These are phyloP conservation scores for Exsudoporus frostii DNA, from an alignment of 768 basidiomycete species.

Conservation along the genomic window DNA sequence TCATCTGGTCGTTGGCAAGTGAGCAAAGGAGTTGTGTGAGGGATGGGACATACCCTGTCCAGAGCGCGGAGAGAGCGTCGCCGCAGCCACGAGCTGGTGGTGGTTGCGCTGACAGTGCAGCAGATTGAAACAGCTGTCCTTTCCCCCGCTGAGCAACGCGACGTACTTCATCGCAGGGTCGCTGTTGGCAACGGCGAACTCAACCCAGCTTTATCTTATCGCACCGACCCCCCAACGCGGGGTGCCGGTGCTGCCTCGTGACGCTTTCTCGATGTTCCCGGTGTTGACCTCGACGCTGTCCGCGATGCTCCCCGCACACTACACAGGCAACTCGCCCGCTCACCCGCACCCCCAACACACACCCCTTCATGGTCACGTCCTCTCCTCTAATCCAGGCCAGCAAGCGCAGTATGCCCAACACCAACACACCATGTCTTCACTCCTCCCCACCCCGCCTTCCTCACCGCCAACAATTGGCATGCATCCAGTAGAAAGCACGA, in stretches of 20 bases:
- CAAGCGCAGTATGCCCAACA: slow-evolving; percentile 22
- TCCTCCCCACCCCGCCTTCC: slow-evolving; percentile 33
- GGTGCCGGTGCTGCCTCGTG: slow-evolving; percentile 4
- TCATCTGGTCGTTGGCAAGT: slow-evolving; percentile 63
- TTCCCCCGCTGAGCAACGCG: slow-evolving; percentile 93
- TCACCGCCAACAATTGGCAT: slow-evolving; percentile 31
- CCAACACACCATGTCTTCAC: slow-evolving; percentile 30
- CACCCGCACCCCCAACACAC: slow-evolving; percentile 25
- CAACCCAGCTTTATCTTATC: slow-evolving; percentile 14
- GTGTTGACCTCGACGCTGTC: neutral
- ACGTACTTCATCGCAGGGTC: slow-evolving; percentile 75
- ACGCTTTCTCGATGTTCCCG: neutral
- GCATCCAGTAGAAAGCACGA: slow-evolving; percentile 45
- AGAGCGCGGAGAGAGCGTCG: slow-evolving; percentile 76
- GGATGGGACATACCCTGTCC: slow-evolving; percentile 68
- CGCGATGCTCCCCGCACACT: slow-evolving; percentile 71
- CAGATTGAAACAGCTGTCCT: slow-evolving; percentile 96
- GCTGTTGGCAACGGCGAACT: neutral
- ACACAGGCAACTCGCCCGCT: slow-evolving; percentile 15
- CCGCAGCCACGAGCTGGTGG: slow-evolving; percentile 84
- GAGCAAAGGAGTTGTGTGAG: neutral
- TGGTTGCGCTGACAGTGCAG: slow-evolving; percentile 83
- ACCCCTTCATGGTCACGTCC: slow-evolving; percentile 25
- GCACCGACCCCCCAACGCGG: slow-evolving; percentile 19
- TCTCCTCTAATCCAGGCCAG: slow-evolving; percentile 22